These are phyloP conservation scores for Ascochyta fabae DNA, from an alignment of 2,329 filamentous ascomycete species.

Conservation along the genomic window DNA sequence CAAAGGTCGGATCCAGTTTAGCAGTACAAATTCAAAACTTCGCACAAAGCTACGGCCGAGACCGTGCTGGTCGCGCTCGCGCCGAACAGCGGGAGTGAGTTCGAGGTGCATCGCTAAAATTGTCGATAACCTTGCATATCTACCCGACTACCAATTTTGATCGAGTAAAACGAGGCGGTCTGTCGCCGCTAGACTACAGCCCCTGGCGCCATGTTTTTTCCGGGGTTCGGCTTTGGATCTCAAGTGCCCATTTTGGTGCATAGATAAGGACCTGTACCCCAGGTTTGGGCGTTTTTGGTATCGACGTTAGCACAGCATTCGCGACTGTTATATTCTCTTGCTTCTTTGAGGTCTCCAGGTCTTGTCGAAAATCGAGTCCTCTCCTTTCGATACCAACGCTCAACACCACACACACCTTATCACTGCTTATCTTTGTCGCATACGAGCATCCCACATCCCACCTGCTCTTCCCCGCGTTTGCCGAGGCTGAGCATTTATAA, in stretches of 20 bases:
- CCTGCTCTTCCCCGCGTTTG: conserved; percentile 29
- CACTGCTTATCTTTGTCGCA: conserved; percentile 43
- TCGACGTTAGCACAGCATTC: conserved; percentile 1
- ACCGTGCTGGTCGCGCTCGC: conserved; percentile 16
- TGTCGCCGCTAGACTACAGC: conserved; percentile 23
- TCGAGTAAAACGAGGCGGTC: conserved; percentile 42
- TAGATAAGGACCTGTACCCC: conserved; percentile 48
- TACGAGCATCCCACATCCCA: conserved; percentile 22
- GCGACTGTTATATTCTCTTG: neutral
- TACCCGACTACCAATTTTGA: conserved; percentile 33
- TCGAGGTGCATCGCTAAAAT: conserved; percentile 26
- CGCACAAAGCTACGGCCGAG: conserved; percentile 8
- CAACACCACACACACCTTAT: conserved; percentile 36
- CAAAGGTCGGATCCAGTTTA: neutral
- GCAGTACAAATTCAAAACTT: neutral
- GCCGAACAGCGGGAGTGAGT: conserved; percentile 23
- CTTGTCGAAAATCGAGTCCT: conserved; percentile 1
- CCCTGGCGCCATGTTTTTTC: conserved; percentile 29
- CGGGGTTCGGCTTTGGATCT: conserved; percentile 21
- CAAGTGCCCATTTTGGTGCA: conserved; percentile 25
- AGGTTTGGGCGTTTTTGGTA: conserved; percentile 37
- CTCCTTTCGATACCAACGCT: conserved; percentile 19
- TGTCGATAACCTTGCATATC: conserved; percentile 40
- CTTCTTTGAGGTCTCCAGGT: neutral
- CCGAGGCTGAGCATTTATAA: conserved; percentile 25